Conservation (phyloP, 2,329 filamentous ascomycete species). For the Alternaria gaisen region DNA sequence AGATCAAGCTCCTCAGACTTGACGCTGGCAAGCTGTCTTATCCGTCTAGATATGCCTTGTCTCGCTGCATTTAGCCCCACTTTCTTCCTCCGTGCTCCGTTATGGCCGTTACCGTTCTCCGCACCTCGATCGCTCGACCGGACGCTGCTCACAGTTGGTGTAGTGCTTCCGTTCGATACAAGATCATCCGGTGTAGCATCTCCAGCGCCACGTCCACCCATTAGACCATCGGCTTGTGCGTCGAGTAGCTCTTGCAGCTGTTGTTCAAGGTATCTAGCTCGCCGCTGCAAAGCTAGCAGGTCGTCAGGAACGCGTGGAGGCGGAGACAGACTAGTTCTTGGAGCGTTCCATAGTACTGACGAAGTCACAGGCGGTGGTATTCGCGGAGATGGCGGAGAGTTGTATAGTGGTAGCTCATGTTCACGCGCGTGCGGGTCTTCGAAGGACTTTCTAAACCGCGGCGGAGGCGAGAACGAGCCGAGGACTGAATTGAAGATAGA, state of each 20-base stretch:
- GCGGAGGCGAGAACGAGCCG: conserved; percentile 47
- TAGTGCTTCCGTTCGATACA: conserved; percentile 60
- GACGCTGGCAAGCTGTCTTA: conserved; percentile 70
- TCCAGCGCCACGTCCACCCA: conserved; percentile 56
- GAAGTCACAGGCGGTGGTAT: conserved; percentile 47
- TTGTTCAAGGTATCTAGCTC: conserved; percentile 63
- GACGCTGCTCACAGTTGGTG: conserved; percentile 56
- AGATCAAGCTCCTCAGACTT: conserved; percentile 74
- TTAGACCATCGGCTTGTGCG: conserved; percentile 67
- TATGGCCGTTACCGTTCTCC: conserved; percentile 28
- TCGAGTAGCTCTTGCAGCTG: conserved; percentile 68
- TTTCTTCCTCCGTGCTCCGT: conserved; percentile 58
- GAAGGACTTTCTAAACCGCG: conserved; percentile 46
- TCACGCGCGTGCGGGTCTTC: conserved; percentile 47
- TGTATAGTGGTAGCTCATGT: conserved; percentile 47
- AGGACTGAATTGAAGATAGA: conserved; percentile 49
- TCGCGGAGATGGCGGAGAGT: conserved; percentile 43
- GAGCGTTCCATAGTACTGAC: conserved; percentile 44
- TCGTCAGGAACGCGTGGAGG: conserved; percentile 48
- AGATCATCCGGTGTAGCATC: conserved; percentile 51
- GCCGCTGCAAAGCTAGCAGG: conserved; percentile 61
- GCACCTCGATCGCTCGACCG: conserved; percentile 42
- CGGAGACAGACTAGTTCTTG: conserved; percentile 35
- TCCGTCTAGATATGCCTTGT: conserved; percentile 69
- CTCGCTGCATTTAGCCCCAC: conserved; percentile 69